Evolutionary conservation across 176 grass and related monocot species (phyloP).

Genomic region (Carex parvula): DNA sequence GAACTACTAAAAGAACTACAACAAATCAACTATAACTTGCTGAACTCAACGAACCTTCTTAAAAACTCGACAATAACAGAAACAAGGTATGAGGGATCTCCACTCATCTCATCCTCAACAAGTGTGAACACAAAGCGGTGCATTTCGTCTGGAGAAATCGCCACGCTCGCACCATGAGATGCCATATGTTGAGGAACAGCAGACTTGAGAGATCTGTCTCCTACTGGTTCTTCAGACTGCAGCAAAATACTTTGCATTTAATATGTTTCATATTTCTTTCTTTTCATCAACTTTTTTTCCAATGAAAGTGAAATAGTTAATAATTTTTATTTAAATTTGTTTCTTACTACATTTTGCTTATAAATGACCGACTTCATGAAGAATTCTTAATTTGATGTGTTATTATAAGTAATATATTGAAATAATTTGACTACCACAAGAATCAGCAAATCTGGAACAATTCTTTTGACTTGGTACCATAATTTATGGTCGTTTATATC

Average conservation of each 20-base stretch:
- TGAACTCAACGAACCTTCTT: conserved; percentile 49
- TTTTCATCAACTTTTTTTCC: not conserved
- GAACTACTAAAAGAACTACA: not conserved
- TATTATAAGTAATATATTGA: too few relatives aligned
- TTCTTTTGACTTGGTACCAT: too few relatives aligned
- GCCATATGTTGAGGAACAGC: conserved; percentile 45
- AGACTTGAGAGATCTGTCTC: conserved; percentile 50
- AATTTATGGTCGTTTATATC: too few relatives aligned
- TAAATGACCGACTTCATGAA: not conserved
- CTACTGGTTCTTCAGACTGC: conserved; percentile 38
- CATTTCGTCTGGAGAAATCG: conserved; percentile 88
- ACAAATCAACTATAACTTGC: conserved; percentile 17
- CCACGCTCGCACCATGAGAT: conserved; percentile 40
- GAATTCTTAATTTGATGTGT: too few relatives aligned
- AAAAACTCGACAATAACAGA: conserved; percentile 75
- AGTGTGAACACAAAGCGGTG: conserved; percentile 67
- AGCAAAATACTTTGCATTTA: not conserved
- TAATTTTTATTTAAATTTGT: not conserved
- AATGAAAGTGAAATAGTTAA: not conserved
- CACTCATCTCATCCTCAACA: conserved; percentile 95
- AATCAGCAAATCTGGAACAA: too few relatives aligned
- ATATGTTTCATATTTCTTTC: not conserved
- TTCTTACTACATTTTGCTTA: not conserved
- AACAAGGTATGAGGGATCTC: conserved; percentile 81
- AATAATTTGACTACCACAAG: too few relatives aligned